These are phyloP conservation scores for Huntiella moniliformis DNA, from an alignment of 2,329 filamentous ascomycete species.

Conservation along the genomic window DNA sequence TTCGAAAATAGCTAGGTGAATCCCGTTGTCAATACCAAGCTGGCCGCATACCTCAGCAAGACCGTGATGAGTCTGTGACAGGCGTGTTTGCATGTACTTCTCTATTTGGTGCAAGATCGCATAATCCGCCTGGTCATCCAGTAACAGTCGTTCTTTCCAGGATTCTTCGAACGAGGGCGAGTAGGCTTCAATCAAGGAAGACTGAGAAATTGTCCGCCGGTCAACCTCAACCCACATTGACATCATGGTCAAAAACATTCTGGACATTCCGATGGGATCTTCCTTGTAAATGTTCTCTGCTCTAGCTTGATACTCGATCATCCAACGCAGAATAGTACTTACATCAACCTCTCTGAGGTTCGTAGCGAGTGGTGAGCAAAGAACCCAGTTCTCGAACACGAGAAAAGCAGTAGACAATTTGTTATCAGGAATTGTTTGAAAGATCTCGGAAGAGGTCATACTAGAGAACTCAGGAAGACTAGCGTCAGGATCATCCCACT, in stretches of 20 bases:
- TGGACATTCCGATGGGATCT: background rate
- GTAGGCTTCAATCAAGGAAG: background rate
- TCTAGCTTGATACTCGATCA: too few relatives aligned
- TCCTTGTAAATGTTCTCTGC: background rate
- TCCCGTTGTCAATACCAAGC: background rate
- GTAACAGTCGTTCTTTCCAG: slow-evolving; percentile 25
- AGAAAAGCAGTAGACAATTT: too few relatives aligned
- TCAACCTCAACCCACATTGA: background rate
- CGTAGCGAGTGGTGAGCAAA: too few relatives aligned
- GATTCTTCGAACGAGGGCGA: background rate
- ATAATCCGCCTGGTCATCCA: slow-evolving; percentile 27
- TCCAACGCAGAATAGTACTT: too few relatives aligned
- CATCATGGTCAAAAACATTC: background rate
- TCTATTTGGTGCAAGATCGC: slow-evolving; percentile 27
- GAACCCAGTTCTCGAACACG: too few relatives aligned
- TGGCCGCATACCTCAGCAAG: background rate
- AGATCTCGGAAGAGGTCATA: too few relatives aligned
- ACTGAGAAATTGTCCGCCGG: background rate
- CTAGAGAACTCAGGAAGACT: too few relatives aligned
- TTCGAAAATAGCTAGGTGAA: background rate
- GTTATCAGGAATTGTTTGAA: too few relatives aligned
- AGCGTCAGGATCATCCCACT: too few relatives aligned
- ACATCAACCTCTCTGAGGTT: too few relatives aligned
- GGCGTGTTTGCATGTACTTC: slow-evolving; percentile 18
- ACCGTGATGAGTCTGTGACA: background rate